Evolutionary conservation across 2,329 filamentous ascomycete genomes (phyloP).

Genomic region (Chaetomiaceae sp.): DNA sequence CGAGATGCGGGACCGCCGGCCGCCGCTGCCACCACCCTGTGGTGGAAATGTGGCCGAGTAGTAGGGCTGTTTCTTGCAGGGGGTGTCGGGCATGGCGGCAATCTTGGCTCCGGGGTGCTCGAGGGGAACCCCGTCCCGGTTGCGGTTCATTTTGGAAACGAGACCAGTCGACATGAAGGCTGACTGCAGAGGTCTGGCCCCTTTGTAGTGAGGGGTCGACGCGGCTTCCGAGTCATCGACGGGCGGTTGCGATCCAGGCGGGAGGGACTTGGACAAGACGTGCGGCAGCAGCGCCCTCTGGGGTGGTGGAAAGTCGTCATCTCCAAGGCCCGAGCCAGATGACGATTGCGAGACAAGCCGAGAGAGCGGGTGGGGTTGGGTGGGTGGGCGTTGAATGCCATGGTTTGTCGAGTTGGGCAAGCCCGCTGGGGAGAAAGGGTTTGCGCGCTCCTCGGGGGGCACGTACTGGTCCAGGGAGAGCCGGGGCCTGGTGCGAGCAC

Average conservation of each 20-base stretch:
- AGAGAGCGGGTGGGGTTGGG: conserved; percentile 76
- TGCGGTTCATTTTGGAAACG: conserved; percentile 89
- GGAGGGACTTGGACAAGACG: conserved; percentile 71
- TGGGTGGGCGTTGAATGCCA: conserved; percentile 40
- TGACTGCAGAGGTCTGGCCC: conserved; percentile 69
- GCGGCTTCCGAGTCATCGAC: conserved; percentile 46
- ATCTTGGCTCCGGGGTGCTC: conserved; percentile 44
- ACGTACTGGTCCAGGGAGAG: conserved; percentile 76
- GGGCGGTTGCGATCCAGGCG: conserved; percentile 54
- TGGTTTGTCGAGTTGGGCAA: conserved; percentile 51
- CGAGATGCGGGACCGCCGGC: conserved; percentile 61
- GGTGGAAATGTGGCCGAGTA: conserved; percentile 64
- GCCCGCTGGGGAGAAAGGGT: conserved; percentile 53
- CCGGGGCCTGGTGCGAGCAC: conserved; percentile 60
- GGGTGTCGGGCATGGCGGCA: conserved; percentile 81
- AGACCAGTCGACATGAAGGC: conserved; percentile 93
- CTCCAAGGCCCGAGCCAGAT: conserved; percentile 67
- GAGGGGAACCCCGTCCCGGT: conserved; percentile 62
- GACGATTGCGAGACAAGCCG: conserved; percentile 83
- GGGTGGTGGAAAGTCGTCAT: conserved; percentile 65
- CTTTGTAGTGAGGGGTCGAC: conserved; percentile 74
- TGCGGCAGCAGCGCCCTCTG: conserved; percentile 41
- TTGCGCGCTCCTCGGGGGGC: conserved; percentile 58
- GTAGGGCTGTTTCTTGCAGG: conserved; percentile 80
- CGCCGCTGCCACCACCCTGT: conserved; percentile 52